These are phyloP conservation scores for Ganoderma multipileum DNA, from an alignment of 1,284 basidiomycete genomes.

Conservation along the genomic window DNA sequence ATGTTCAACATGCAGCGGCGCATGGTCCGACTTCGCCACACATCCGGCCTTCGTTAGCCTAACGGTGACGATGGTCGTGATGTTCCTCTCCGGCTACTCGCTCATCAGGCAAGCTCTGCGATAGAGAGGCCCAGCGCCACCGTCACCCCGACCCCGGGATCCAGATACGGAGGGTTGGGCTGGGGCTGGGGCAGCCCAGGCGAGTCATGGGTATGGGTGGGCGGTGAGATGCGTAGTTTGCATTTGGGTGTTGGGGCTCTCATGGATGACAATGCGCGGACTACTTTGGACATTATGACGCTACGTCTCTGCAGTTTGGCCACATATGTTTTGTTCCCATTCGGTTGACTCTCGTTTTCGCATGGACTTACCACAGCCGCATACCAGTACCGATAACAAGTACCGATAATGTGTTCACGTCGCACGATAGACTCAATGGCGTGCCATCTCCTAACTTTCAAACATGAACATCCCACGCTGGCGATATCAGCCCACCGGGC, in stretches of 20 bases:
- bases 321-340: slow-evolving; percentile 18
- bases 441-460: neutral
- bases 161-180: slow-evolving; percentile 3
- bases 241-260: slow-evolving; percentile 17
- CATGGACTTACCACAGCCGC: slow-evolving; percentile 22
- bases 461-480: neutral
- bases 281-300: slow-evolving; percentile 28
- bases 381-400: slow-evolving; percentile 8
- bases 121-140: slow-evolving; percentile 17
- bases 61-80: slow-evolving; percentile 71
- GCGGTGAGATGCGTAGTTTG: neutral
- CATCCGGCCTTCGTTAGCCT: slow-evolving; percentile 74
- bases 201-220: neutral
- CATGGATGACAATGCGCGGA: slow-evolving; percentile 28
- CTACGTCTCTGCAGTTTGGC: slow-evolving; percentile 30
- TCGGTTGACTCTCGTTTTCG: slow-evolving; percentile 19
- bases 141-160: neutral
- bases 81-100: slow-evolving; percentile 76
- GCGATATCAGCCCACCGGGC: neutral
- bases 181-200: neutral
- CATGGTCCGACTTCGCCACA: slow-evolving; percentile 52
- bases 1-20: slow-evolving; percentile 72
- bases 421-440: slow-evolving; percentile 2
- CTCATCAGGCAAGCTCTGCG: slow-evolving; percentile 53
- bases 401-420: slow-evolving; percentile 26